Conservation (phyloP, 1,139 yeast species). For the Kurtzmaniella quercitrusa region DNA sequence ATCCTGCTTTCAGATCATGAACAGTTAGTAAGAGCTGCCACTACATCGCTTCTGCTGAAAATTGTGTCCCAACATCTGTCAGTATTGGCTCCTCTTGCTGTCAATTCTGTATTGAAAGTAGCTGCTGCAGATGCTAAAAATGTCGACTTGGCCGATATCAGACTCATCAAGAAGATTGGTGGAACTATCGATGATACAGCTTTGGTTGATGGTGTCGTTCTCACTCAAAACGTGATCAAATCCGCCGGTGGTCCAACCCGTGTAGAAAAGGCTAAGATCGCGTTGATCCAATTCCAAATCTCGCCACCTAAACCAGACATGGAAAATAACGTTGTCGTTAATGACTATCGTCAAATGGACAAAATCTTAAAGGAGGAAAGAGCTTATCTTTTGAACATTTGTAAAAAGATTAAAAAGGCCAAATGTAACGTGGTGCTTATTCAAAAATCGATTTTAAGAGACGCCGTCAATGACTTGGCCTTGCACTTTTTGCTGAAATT, state of each 20-base stretch:
- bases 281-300: conserved; percentile 88
- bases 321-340: conserved; percentile 96
- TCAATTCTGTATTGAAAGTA: conserved; percentile 85
- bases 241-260: conserved; percentile 95
- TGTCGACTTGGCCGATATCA: conserved; percentile 84
- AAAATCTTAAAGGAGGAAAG: conserved; percentile 96
- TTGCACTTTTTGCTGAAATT: conserved; percentile 89
- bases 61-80: conserved; percentile 91
- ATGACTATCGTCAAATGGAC: conserved; percentile 98
- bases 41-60: conserved; percentile 89
- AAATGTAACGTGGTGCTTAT: conserved; percentile 92
- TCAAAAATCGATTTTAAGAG: conserved; percentile 92
- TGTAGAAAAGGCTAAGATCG: conserved; percentile 90
- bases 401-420: conserved; percentile 94
- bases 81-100: conserved; percentile 88
- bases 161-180: conserved; percentile 89
- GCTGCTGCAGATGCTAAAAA: conserved; percentile 54
- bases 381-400: conserved; percentile 86
- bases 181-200: conserved; percentile 97
- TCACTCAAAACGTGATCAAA: conserved; percentile 86
- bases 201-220: conserved; percentile 86
- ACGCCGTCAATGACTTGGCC: conserved; percentile 95
- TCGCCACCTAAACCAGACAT: conserved; percentile 99
- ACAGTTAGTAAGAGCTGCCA: conserved; percentile 84
- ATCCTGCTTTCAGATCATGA: conserved; percentile 75